Evolutionary conservation across 768 basidiomycete species (phyloP).

Genomic region (Leccinum disarticulatum): DNA sequence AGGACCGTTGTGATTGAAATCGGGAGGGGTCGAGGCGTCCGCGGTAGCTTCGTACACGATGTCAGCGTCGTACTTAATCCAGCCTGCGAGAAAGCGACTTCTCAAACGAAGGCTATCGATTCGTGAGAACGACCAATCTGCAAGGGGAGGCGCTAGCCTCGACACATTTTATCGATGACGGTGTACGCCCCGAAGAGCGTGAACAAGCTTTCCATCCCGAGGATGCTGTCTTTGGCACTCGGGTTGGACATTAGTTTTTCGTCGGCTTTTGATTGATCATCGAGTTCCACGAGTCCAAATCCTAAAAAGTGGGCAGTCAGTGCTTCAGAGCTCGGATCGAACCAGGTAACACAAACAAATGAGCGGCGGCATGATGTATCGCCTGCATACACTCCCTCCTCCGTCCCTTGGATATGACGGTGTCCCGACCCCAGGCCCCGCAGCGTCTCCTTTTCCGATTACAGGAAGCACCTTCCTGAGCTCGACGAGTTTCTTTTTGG

Average conservation of each 20-base stretch:
- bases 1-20: conserved; percentile 57
- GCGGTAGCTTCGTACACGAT: conserved; percentile 97
- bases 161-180: conserved; percentile 68
- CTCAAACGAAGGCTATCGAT: conserved; percentile 83
- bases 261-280: conserved; percentile 79
- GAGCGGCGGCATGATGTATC: conserved; percentile 41
- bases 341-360: not conserved
- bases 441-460: conserved; percentile 28
- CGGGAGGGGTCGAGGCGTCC: conserved; percentile 90
- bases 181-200: conserved; percentile 60
- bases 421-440: no score
- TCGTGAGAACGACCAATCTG: not conserved
- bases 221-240: no score
- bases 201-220: no score
- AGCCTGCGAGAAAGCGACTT: conserved; percentile 48
- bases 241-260: conserved; percentile 37
- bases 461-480: conserved; percentile 57
- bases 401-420: conserved; percentile 95
- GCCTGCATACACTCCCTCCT: conserved; percentile 99
- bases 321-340: no score
- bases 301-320: conserved; percentile 44
- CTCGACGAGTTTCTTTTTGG: conserved; percentile 66
- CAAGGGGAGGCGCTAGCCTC: not conserved
- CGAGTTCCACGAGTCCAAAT: conserved; percentile 91
- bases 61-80: conserved; percentile 92